Evolutionary conservation across 306 rosid species (phyloP).

Genomic region (Prosopis cineraria): DNA sequence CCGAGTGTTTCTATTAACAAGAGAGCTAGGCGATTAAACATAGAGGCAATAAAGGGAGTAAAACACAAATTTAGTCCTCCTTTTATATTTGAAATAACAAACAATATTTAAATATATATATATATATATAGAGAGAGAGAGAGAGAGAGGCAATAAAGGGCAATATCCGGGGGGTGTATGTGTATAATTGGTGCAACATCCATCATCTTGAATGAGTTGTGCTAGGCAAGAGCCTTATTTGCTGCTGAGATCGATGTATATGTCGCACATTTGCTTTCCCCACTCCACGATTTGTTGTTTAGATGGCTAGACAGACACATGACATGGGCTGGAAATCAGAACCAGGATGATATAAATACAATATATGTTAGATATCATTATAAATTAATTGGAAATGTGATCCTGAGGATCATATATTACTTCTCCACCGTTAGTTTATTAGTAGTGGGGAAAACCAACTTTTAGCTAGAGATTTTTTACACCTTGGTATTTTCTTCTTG

Average conservation of each 20-base stretch:
- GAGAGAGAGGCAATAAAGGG: conserved; percentile 12
- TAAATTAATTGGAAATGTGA: background rate
- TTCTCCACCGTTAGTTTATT: background rate
- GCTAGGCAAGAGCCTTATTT: conserved; percentile 5
- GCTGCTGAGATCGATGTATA: conserved; percentile 9
- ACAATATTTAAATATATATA: background rate
- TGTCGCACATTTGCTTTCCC: background rate
- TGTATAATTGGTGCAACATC: conserved; percentile 4
- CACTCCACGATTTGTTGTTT: background rate
- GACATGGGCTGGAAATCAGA: background rate
- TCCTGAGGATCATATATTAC: background rate
- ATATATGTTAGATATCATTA: background rate
- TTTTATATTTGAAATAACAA: background rate
- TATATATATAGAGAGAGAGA: too few species aligned
- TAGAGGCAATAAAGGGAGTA: too few species aligned
- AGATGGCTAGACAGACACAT: background rate
- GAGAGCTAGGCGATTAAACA: too few species aligned
- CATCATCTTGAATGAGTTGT: conserved; percentile 19
- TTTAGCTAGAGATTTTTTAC: conserved; percentile 2
- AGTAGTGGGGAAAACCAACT: conserved; percentile 2
- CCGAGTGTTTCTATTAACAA: conserved; percentile 21
- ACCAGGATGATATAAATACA: background rate
- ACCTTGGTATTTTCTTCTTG: background rate
- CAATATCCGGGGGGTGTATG: background rate
- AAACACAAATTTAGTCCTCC: background rate